Base-by-base conservation (phyloP, 106 monocot genomes). In the Dioscorea dumetorum region DNA sequence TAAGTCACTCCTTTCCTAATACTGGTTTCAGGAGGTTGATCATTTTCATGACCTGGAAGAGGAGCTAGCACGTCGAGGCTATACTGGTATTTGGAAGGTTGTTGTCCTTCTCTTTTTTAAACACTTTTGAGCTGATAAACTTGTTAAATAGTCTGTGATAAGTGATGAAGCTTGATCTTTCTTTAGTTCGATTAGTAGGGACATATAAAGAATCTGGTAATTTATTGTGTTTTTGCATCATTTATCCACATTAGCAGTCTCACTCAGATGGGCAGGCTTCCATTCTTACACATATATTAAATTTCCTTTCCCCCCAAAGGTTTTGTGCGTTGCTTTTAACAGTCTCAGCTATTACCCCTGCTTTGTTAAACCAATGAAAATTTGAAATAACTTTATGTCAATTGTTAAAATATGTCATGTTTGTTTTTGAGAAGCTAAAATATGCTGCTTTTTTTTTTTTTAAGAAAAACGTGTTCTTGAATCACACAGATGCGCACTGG, bases 11-110 rank as follows among this genome's bases (percentile, higher is more conserved):
- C 58, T 22, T 72, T 48, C 74, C 54, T 64, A 35, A 28, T 69
- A 9, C 49, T 63, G 22, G 10, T 73, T 81, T 57, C 79, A 93
- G 97, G 97, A 99, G 75, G 97, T 99, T 49, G 97, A 99, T 66
- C 77, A 60, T 71, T 99, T 90, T 81, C 53, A 53, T 58, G 97
- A 99, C 67, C 67, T 99, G 32, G 77, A 99, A 69, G 68, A 70
- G 50, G 89, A 87, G 66, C 57, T 99, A 52, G 34, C 61, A 52
- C 28, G 58, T n/a, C 71, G 62, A 74, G 97, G 92, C 73, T 99
- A 99, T 79, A 69, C 49, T 69, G 97, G 97, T 60, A 79, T 83
- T 50, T 99, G 92, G 89, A 99, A 99, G 92, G 97, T 99, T 73
- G 49, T 41, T 41, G 41, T 41, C 10, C 6, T 10, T 41, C 9